phyloP scores from a whole-genome alignment of 768 basidiomycete species.

The Serendipita sp. region DNA sequence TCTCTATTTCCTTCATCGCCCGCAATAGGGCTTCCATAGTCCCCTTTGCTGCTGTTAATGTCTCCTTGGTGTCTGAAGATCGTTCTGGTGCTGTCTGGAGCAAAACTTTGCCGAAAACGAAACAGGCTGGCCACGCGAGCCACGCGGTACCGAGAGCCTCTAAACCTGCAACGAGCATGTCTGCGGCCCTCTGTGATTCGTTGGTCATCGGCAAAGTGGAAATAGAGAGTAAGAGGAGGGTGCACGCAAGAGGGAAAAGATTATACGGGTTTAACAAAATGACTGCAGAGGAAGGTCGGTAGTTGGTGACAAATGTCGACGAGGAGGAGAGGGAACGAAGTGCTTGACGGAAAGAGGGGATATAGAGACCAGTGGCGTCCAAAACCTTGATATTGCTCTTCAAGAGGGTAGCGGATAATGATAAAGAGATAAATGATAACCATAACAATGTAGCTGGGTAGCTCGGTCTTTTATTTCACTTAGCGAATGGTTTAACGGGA shows the following conservation, averaged over 20 bases:
- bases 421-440: slow-evolving; percentile 9
- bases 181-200: slow-evolving; percentile 41
- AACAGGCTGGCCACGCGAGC: slow-evolving; percentile 70
- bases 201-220: background rate
- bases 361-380: slow-evolving; percentile 13
- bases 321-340: background rate
- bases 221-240: background rate
- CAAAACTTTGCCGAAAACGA: slow-evolving; percentile 64
- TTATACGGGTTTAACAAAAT: slow-evolving; percentile 11
- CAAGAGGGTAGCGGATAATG: slow-evolving; percentile 18
- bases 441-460: slow-evolving; percentile 13
- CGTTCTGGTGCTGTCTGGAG: slow-evolving; percentile 74
- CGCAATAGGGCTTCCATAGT: slow-evolving; percentile 72
- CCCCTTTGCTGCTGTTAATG: slow-evolving; percentile 23
- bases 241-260: slow-evolving; percentile 8
- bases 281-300: slow-evolving; percentile 4
- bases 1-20: slow-evolving; percentile 73
- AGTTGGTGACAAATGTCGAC: slow-evolving; percentile 6
- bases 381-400: slow-evolving; percentile 23
- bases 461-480: background rate
- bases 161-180: slow-evolving; percentile 67
- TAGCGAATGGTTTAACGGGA: background rate
- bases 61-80: slow-evolving; percentile 18
- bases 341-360: background rate
- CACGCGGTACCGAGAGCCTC: slow-evolving; percentile 66